Evolutionary conservation across 179 eudicot genomes (phyloP), one percentile per base, ranked within the genome.

Genomic region (Vitellaria paradoxa): DNA sequence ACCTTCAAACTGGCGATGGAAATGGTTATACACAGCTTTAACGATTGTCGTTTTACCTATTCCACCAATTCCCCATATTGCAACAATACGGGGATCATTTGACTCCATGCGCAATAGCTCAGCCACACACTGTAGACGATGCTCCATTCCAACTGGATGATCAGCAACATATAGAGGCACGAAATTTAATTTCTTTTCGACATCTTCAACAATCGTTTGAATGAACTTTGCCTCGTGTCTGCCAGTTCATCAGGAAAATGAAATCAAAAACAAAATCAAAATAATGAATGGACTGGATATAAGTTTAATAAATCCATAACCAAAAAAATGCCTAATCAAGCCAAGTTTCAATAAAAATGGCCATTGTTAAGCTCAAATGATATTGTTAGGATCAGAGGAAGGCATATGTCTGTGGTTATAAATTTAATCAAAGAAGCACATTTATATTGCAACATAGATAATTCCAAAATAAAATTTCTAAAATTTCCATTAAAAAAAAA

Each of bases 11-110:
- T 20, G n/a, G 26, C 13, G 37, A 42, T 12, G n/a, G 13, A 37
- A 13, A 9, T 26, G 26, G 2, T 70, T 70, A 42, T 70, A 70
- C 30, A 26, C 15, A 17, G 60, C 73, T 47, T 70, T 70, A 14
- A 40, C 73, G n/a, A 70, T 70, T n/a, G 73, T 70, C 17, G 73
- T 70, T 26, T 70, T 70, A 50, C 73, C 73, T 45, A 70, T 47
- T 23, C 73, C 56, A 10, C 73, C 57, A 42, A 70, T 46, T 20
- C 73, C 73, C 23, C 55, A 45, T n/a, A 70, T 53, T 17, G 52
- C 75, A 71, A 71, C 62, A 6, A 71, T 57, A 6, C 50, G 9
- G 55, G 67, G 45, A 20, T 40, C 20, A 20, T 23, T 3, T 26
- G 42, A 11, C n/a, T 68, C 79, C 15, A 57, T 40, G 15, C 15